Percentiles rank a stretch among this genome's conserved stretches.
These are phyloP conservation scores for Halenospora varia DNA, from an alignment of 495 filamentous ascomycete genomes.

Conservation along the genomic window DNA sequence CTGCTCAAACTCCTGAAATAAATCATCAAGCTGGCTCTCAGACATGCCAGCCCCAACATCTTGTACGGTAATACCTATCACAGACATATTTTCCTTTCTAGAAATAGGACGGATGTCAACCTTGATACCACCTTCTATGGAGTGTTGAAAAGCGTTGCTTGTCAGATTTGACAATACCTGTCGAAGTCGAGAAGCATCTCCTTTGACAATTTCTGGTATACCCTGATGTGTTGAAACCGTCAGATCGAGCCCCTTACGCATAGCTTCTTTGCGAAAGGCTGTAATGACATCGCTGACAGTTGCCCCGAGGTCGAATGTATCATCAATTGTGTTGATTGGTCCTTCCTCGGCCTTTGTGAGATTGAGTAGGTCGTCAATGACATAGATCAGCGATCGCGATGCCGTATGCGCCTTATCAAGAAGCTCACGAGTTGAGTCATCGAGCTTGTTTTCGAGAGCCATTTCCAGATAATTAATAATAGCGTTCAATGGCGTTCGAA, in stretches of 20 bases:
- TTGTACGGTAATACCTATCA: slow-evolving; percentile 51
- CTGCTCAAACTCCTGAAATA: slow-evolving; percentile 17
- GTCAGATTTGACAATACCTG: slow-evolving; percentile 81
- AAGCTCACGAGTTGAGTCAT: slow-evolving; percentile 69
- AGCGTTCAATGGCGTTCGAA: slow-evolving; percentile 86
- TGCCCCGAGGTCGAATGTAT: slow-evolving; percentile 65
- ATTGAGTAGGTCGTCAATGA: slow-evolving; percentile 90
- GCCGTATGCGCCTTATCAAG: slow-evolving; percentile 81
- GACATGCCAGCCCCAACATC: slow-evolving; percentile 7
- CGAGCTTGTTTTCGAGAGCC: slow-evolving; percentile 14
- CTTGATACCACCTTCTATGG: slow-evolving; percentile 57
- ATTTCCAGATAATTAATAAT: slow-evolving; percentile 40
- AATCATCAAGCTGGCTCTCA: slow-evolving; percentile 5
- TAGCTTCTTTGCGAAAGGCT: slow-evolving; percentile 67
- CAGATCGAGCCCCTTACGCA: slow-evolving; percentile 66
- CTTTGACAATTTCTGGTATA: slow-evolving; percentile 64
- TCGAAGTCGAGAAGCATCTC: slow-evolving; percentile 71
- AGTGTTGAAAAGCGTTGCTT: slow-evolving; percentile 82
- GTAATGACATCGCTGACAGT: slow-evolving; percentile 73
- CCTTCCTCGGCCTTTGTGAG: slow-evolving; percentile 86
- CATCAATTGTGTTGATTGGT: slow-evolving; percentile 70
- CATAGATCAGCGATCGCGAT: slow-evolving; percentile 88
- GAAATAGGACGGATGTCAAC: slow-evolving; percentile 57
- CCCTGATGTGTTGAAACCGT: slow-evolving; percentile 59
- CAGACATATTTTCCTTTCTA: slow-evolving; percentile 22